phyloP scores from a whole-genome alignment of 805 yeast species.

The Ogataea ramenticola region DNA sequence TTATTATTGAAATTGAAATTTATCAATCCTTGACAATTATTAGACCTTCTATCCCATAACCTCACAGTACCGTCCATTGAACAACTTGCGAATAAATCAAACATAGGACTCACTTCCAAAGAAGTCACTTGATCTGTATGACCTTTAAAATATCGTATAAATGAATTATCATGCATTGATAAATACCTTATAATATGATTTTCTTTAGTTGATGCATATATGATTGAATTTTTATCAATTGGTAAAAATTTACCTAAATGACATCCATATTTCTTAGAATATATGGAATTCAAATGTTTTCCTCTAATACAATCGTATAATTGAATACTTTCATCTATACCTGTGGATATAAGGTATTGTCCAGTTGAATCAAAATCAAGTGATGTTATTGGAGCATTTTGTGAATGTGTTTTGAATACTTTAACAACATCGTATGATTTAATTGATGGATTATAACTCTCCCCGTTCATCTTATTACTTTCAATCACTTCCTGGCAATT shows the following conservation, averaged over 20 bases:
- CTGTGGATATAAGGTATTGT: slow-evolving; percentile 63
- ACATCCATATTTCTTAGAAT: slow-evolving; percentile 88
- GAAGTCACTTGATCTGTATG: slow-evolving; percentile 72
- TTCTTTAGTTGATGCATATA: slow-evolving; percentile 73
- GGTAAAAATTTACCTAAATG: slow-evolving; percentile 82
- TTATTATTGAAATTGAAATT: too few relatives aligned
- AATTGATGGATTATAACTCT: slow-evolving; percentile 1
- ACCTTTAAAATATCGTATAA: slow-evolving; percentile 79
- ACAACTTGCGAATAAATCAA: slow-evolving; percentile 57
- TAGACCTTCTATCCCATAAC: slow-evolving; percentile 76
- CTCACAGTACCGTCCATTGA: slow-evolving; percentile 75
- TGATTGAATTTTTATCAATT: slow-evolving; percentile 56
- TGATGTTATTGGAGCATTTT: slow-evolving; percentile 38
- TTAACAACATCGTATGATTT: neutral
- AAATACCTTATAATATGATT: slow-evolving; percentile 69
- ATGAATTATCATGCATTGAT: slow-evolving; percentile 70
- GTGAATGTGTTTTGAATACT: neutral
- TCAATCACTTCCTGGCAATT: too few relatives aligned
- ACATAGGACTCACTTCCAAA: slow-evolving; percentile 65
- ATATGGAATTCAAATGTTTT: slow-evolving; percentile 56
- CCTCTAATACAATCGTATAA: slow-evolving; percentile 73
- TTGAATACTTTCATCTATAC: slow-evolving; percentile 77
- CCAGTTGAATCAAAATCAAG: slow-evolving; percentile 82
- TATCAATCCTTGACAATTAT: slow-evolving; percentile 56
- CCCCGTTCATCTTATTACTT: too few relatives aligned